A percentile compares a stretch with the other conserved stretches of the same genome.
These are phyloP conservation scores for Stygiomarasmius scandens DNA, from an alignment of 1,284 basidiomycete species.

Conservation along the genomic window DNA sequence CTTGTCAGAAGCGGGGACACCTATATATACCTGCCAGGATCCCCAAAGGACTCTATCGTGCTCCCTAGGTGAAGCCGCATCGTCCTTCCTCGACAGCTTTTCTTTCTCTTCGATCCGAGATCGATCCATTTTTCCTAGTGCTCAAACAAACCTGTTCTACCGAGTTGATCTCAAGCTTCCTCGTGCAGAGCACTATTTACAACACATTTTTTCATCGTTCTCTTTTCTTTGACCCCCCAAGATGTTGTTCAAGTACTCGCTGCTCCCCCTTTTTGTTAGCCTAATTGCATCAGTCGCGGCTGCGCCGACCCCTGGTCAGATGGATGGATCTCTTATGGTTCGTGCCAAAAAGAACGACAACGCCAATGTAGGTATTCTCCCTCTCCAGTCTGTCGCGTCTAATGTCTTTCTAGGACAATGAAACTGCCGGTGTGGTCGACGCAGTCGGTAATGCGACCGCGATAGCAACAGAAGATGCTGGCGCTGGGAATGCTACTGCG, in stretches of 20 bases:
- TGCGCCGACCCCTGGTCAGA: conserved; percentile 21
- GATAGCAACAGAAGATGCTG: background rate
- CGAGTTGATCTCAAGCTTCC: background rate
- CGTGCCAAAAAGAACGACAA: background rate
- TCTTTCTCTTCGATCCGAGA: conserved; percentile 20
- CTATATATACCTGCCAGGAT: background rate
- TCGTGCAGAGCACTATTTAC: conserved; percentile 17
- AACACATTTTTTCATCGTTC: background rate
- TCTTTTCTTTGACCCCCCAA: conserved; percentile 9
- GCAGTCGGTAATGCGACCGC: background rate
- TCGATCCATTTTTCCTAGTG: conserved; percentile 15
- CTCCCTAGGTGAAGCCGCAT: background rate
- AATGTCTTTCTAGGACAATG: background rate
- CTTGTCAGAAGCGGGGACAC: background rate
- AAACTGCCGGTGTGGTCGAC: background rate
- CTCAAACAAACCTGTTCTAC: background rate
- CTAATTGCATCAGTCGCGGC: conserved; percentile 26
- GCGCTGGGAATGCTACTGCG: background rate
- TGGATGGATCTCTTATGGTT: conserved; percentile 23
- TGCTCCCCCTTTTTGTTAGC: conserved; percentile 23
- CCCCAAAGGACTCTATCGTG: background rate
- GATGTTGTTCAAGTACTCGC: conserved; percentile 27
- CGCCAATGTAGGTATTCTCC: background rate
- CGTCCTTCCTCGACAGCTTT: background rate
- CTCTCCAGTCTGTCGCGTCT: background rate